Evolutionary conservation across 2,329 filamentous ascomycete genomes (phyloP), one percentile per base, ranked within the genome.

Genomic region (Rugonectria rugulosa): DNA sequence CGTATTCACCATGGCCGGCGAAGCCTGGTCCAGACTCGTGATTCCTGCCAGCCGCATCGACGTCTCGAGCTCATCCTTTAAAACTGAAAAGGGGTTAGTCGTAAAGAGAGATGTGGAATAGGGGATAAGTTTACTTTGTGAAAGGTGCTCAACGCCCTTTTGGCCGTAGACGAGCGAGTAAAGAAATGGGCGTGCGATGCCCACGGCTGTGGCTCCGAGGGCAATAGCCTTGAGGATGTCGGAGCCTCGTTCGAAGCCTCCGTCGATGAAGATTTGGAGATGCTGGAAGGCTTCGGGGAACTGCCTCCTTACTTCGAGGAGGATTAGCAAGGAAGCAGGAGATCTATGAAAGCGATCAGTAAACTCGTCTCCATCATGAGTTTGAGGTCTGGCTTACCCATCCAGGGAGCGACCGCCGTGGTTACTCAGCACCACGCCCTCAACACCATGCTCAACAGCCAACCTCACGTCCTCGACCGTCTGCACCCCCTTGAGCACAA

Each of bases 401-500:
- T 86, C 83, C 2, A 84, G 72, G 2, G 81, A 81, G 23, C 84
- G 73, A 3, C 84, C 84, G 15, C 84, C 83, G 51, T 86, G 84
- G 57, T 86, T 87, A 56, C 79, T 83, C 27, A 87, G 60, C 53
- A 84, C 68, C 41, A 86, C 81, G 1, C 82, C 83, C 53, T 83
- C 77, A 42, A 81, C 73, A 0, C 81, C 81, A 49, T 75, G 69
- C 38, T 79, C 69, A 49, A 80, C 75, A 0, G 83, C 82, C 31
- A 75, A 63, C 12, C 74, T 75, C 1, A 83, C 83, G 63, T 87
- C 83, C 23, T 81, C 80, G 0, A 81, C 81, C 17, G 74, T 79
- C 73, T 84, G 83, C 3, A 86, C 76, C 0, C 83, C 83, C 66
- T 86, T 86, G 23, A 85, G 59, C 46, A 84, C 78, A n/a, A 86